A percentile compares a stretch with the other conserved stretches of the same genome.
These are phyloP conservation scores for Musa schizocarpa DNA, from an alignment of 176 grass and related monocot species.

Conservation along the genomic window DNA sequence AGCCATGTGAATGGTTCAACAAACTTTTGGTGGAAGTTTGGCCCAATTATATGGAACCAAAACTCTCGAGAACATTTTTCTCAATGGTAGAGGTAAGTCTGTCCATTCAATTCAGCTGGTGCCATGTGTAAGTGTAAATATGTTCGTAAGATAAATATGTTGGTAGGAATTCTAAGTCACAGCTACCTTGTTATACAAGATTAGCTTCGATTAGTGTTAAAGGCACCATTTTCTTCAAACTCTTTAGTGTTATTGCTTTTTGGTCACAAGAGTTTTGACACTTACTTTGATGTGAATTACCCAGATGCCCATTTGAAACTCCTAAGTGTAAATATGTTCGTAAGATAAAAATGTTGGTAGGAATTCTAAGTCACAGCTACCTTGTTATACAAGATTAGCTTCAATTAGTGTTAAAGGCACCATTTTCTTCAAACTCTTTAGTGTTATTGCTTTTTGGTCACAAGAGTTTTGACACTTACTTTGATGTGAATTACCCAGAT, in stretches of 20 bases:
- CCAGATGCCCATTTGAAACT: too few relatives aligned
- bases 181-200: neutral
- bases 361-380: neutral
- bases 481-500: too few relatives aligned
- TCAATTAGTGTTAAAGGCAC: neutral
- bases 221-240: neutral
- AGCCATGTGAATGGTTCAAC: conserved; percentile 85
- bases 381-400: neutral
- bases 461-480: too few relatives aligned
- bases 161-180: neutral
- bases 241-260: too few relatives aligned
- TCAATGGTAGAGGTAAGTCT: conserved; percentile 82
- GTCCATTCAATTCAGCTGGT: conserved; percentile 10
- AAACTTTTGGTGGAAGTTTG: conserved; percentile 83
- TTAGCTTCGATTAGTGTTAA: neutral
- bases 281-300: too few relatives aligned
- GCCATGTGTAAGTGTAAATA: neutral
- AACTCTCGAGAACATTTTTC: conserved; percentile 53
- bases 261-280: too few relatives aligned
- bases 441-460: too few relatives aligned
- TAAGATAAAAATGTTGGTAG: neutral
- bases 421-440: too few relatives aligned
- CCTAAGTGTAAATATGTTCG: neutral
- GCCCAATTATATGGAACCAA: conserved; percentile 97
- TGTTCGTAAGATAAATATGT: neutral